Evolutionary conservation across 805 yeast genomes (phyloP), one percentile per base, ranked within the genome.

Genomic region (Cyberlindnera nakhonratchasimensis): DNA sequence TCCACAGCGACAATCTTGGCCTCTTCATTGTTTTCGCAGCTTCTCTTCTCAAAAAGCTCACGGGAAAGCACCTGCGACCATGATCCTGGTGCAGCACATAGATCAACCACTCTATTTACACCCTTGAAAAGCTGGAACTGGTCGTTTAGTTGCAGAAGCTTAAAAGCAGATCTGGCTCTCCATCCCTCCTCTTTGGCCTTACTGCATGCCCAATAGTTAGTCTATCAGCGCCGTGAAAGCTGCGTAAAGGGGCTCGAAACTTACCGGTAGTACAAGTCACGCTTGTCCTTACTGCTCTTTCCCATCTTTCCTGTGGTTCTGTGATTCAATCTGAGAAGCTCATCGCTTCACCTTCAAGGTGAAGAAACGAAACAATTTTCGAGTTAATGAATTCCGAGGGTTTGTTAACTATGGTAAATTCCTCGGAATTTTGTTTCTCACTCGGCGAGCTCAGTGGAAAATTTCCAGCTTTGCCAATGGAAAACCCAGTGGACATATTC

Each of bases 131-230:
- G 78, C 48, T 85, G 82, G 61, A 91, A 93, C 61, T 93, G 90
- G 43, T 91, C 96, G 57, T 93, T 84, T 36, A 93, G 67, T 61
- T 93, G 99, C 4, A 93, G 71, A 10, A 93, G 74, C 61, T 93
- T 93, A 71, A 88, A 93, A 0, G 99, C 99, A 0, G 97, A 89
- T 32, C 99, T 72, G 2, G 99, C 99, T 54, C 99, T 73, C 86
- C 95, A 93, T 11, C 99, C 99, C 62, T 90, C 95, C 61, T 93
- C 99, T 59, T 93, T 93, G 43, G 99, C 99, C 60, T 86, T 82
- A 63, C 99, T 70, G 24, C 10, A 44, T 21, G 16, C 9, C 3
- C 17, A 9, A 14, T 3, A 3, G 44, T 43, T 33, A 39, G 55
- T 51, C 18, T 6, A 6, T n/a, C 20, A 16, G n/a, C 8, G 6